Base-by-base conservation (phyloP, 352 stramenopile species). In the Pythium brassicae region DNA sequence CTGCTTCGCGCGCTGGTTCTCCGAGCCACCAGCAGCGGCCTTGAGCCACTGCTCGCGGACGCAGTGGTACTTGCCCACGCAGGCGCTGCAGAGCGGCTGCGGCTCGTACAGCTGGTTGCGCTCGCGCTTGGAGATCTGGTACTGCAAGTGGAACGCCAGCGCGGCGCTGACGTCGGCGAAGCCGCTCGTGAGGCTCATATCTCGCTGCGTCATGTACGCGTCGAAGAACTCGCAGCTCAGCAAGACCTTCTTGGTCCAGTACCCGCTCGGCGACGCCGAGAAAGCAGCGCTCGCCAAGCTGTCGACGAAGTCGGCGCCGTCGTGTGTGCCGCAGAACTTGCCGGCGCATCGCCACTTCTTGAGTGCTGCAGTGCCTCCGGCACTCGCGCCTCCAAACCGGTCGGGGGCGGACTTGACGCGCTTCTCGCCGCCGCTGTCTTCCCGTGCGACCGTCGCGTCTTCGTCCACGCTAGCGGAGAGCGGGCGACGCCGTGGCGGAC, bases 171-270 rank as follows among this genome's bases (percentile, higher is more conserved):
- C 78, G 45, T 72, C 65, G 0, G 32, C 52, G 35, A 74, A 83
- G 19, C 78, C 76, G 19, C 62, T 69, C 20, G 58, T 68, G 34
- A 85, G 51, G 39, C 76, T 87, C 54, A 76, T 62, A 54, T 85
- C 73, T 19, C 66, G 55, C 10, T 60, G 64, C 5, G 42, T 61
- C 23, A 68, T 55, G 57, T 73, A 85, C 37, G 71, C 61, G 26
- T 87, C 69, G 59, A 71, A 83, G 42, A 89, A 89, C 29, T 86
- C 74, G 46, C 78, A 89, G 59, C 74, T 86, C 29, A 82, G 65
- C 22, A 87, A 9, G 29, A 86, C 67, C 45, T 87, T 89, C 48
- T 84, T 86, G n/a, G 71, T 86, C 12, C 87, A 51, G 58, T 69
- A 82, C 2, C 72, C 76, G 2, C 74, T 72, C 22, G 78, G 67